A percentile compares a stretch with the other conserved stretches of the same genome.
Evolutionary conservation across 2,329 filamentous ascomycete species (phyloP).

Genomic region (Cercospora berteroae): DNA sequence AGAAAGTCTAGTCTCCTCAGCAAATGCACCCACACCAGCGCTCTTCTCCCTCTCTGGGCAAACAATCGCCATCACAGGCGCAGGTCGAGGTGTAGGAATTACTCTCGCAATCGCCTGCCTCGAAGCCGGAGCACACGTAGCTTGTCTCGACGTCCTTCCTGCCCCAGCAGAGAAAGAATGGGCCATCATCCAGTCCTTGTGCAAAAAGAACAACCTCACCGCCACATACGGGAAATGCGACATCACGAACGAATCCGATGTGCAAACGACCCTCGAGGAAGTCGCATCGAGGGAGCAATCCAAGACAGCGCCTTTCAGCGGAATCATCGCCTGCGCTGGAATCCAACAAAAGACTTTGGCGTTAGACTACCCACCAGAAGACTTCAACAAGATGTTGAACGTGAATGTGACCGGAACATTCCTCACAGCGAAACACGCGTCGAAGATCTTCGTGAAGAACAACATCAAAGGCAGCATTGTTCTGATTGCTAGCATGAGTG

Average conservation of each 20-base stretch:
- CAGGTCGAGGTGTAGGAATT: constrained; percentile 33
- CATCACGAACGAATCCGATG: constrained; percentile 64
- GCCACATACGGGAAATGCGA: constrained; percentile 73
- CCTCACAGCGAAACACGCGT: constrained; percentile 37
- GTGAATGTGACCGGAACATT: constrained; percentile 43
- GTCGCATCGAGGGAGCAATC: constrained; percentile 66
- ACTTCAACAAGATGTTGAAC: constrained; percentile 40
- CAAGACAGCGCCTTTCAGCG: constrained; percentile 62
- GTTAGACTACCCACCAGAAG: constrained; percentile 35
- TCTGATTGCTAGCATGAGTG: constrained; percentile 42
- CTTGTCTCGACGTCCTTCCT: constrained; percentile 45
- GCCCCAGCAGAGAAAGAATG: constrained; percentile 60
- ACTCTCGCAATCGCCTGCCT: constrained; percentile 33
- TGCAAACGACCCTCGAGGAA: constrained; percentile 52
- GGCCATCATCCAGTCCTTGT: constrained; percentile 59
- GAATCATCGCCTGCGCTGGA: constrained; percentile 31
- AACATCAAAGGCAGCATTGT: constrained; percentile 39
- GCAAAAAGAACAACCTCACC: constrained; percentile 59
- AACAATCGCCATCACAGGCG: constrained; percentile 34
- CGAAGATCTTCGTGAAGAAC: constrained; percentile 35
- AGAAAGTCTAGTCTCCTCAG: constrained; percentile 28
- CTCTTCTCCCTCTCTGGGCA: constrained; percentile 29
- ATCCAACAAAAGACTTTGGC: constrained; percentile 33
- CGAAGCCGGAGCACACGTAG: constrained; percentile 34
- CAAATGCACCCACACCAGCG: constrained; percentile 25